Evolutionary conservation across 441 rosid genomes (phyloP).

Genomic region (Viola pubescens): DNA sequence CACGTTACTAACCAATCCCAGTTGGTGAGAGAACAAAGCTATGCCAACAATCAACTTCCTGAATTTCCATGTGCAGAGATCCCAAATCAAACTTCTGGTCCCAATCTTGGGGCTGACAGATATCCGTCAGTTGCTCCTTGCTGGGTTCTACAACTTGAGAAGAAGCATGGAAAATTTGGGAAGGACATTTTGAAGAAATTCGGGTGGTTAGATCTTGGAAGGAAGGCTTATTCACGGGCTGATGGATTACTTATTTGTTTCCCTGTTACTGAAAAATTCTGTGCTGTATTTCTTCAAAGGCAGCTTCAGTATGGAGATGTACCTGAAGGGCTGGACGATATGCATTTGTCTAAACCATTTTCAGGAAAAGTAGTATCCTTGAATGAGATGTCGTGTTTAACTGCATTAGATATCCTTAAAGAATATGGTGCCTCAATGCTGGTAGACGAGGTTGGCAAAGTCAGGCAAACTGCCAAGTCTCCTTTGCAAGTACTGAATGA

Average conservation of each 20-base stretch:
- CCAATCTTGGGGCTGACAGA: constrained; percentile 19
- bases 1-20: constrained; percentile 19
- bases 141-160: constrained; percentile 54
- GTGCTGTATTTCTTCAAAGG: constrained; percentile 34
- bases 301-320: constrained; percentile 22
- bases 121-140: constrained; percentile 22
- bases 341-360: constrained; percentile 20
- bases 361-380: constrained; percentile 25
- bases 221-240: constrained; percentile 49
- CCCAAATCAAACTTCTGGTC: constrained; percentile 19
- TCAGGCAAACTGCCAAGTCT: constrained; percentile 49
- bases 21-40: constrained; percentile 22
- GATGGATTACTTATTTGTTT: constrained; percentile 61
- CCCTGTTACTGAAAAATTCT: constrained; percentile 67
- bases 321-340: constrained; percentile 26
- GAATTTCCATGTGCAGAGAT: constrained; percentile 21
- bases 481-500: constrained; percentile 60
- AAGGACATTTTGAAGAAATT: constrained; percentile 79
- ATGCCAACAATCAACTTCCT: constrained; percentile 19
- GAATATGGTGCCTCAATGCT: constrained; percentile 49
- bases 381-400: constrained; percentile 39
- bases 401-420: constrained; percentile 51
- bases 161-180: constrained; percentile 58
- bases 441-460: constrained; percentile 44
- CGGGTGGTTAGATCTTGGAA: constrained; percentile 82